Conservation (phyloP, 179 eudicot genomes). For the Amaranthus tricolor region DNA sequence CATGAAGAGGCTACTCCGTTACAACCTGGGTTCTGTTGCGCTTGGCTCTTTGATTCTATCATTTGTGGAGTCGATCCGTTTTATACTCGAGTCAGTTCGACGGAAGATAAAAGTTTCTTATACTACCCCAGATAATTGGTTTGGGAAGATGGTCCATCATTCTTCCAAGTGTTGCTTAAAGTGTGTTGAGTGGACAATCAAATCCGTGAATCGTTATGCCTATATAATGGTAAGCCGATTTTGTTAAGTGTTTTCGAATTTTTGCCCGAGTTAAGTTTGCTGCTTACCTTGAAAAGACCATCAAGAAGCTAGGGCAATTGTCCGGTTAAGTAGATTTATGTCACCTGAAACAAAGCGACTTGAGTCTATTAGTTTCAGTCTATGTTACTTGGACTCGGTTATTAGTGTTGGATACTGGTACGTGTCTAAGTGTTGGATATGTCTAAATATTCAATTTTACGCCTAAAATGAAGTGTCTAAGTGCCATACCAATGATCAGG, state of each 20-base stretch:
- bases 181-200: constrained; percentile 81
- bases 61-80: constrained; percentile 74
- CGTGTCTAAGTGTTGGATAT: too few species aligned
- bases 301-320: neutral
- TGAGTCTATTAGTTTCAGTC: neutral
- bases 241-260: neutral
- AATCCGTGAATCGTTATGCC: constrained; percentile 92
- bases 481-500: too few species aligned
- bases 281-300: neutral
- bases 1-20: constrained; percentile 84
- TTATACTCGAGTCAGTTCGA: constrained; percentile 80
- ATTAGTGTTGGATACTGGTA: too few species aligned
- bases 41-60: constrained; percentile 85
- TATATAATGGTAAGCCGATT: constrained; percentile 74
- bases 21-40: constrained; percentile 91
- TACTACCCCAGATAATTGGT: constrained; percentile 61
- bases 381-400: too few species aligned
- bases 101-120: constrained; percentile 74
- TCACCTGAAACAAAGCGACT: neutral
- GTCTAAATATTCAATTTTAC: too few species aligned
- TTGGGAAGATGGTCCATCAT: constrained; percentile 52
- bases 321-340: neutral
- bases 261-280: neutral
- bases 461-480: too few species aligned
- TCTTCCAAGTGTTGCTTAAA: constrained; percentile 59